Base-by-base conservation (phyloP, 2,329 filamentous ascomycete species). In the Pyrenophora graminea region DNA sequence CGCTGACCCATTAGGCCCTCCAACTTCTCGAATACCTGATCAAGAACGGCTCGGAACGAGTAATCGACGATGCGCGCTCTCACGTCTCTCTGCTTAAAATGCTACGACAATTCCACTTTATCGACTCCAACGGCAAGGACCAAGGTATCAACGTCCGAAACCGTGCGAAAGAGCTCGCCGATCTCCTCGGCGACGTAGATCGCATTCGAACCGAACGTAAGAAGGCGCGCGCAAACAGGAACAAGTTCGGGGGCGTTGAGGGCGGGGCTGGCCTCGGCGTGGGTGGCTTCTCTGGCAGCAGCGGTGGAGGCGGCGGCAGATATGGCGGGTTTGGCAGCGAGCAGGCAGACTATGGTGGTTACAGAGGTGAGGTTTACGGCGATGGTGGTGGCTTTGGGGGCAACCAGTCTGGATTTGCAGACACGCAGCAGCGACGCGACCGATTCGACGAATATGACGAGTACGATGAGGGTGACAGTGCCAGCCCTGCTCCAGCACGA, bases 101-200 rank as follows among this genome's bases (percentile, higher is more conserved):
- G 94, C 84, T 99, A 48, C 90, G 92, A 51, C 94, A 99, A 74
- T 99, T 99, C 76, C 94, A 99, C 77, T 99, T 82, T 76, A 97
- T 99, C 74, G 85, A 99, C 70, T 82, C 85, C 71, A 97, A 97
- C 74, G 94, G 94, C 73, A 99, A 99, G 76, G 94, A 99, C 71
- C 94, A 99, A 75, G 94, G 94, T 55, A 85, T 99, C 75, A 99
- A 99, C 70, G 94, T 99, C 53, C 88, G 94, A 62, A 97, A 97
- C 77, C 85, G 94, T 60, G 91, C 94, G 61, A 97, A 97, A 77
- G 94, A 99, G 77, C 81, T 99, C 43, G 89, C 90, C 10, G 95
- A 99, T 58, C 84, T 99, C n/a, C 81, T 99, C 41, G 82, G 90
- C 65, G 94, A 99, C 63, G 91, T 97, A 53, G 93, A 97, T 15